These are phyloP conservation scores for Ilyonectria mors-panacis DNA, from an alignment of 2,329 filamentous ascomycete species.

Conservation along the genomic window DNA sequence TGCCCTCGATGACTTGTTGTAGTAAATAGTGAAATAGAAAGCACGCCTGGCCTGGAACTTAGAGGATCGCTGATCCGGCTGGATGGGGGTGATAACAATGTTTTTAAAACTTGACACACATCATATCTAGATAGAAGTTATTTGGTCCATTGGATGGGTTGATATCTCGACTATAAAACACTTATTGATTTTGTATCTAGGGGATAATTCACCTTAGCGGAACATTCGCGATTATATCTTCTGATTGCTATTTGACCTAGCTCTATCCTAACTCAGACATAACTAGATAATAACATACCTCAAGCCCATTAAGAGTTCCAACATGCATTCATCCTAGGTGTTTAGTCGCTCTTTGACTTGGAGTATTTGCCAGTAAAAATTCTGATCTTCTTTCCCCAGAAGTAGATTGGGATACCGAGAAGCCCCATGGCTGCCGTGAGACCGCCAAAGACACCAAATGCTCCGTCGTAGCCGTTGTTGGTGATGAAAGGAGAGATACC, in stretches of 20 bases:
- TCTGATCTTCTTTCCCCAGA: conserved; percentile 27
- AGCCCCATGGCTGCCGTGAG: conserved; percentile 18
- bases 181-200: no score
- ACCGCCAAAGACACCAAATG: conserved; percentile 20
- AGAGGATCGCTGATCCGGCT: no score
- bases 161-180: no score
- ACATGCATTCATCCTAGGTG: neutral
- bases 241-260: neutral
- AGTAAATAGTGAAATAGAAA: no score
- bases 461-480: conserved; percentile 27
- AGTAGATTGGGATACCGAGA: conserved; percentile 21
- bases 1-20: no score
- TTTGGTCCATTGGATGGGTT: no score
- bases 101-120: no score
- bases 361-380: conserved; percentile 12
- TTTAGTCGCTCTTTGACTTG: conserved; percentile 1
- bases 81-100: no score
- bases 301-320: neutral
- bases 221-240: neutral
- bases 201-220: no score
- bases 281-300: neutral
- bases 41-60: no score
- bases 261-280: neutral
- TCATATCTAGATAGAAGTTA: no score
- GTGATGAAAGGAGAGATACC: conserved; percentile 39